Percentiles rank a stretch among this genome's conserved stretches.
Conservation (phyloP, 179 eudicot genomes). For the Gypsophila paniculata region DNA sequence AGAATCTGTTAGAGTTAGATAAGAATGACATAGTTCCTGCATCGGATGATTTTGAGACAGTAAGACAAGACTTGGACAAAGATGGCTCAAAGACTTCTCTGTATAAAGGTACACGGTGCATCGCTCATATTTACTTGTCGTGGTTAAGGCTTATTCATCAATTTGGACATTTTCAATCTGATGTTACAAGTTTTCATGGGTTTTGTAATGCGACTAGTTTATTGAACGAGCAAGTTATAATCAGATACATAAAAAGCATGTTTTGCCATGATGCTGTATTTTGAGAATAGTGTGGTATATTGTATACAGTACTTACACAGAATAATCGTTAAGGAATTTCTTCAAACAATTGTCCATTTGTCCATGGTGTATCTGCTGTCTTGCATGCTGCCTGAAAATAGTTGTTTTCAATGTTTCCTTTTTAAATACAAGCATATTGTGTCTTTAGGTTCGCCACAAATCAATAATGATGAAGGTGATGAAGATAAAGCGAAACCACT, state of each 20-base stretch:
- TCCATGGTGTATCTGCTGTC: constrained; percentile 3
- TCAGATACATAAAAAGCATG: neutral
- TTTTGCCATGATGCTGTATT: neutral
- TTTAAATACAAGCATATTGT: constrained; percentile 15
- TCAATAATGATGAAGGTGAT: constrained; percentile 33
- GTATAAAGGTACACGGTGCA: constrained; percentile 35
- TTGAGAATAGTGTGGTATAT: neutral
- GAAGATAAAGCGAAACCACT: constrained; percentile 31
- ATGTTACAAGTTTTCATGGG: neutral
- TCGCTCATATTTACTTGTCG: neutral
- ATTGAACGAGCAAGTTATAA: neutral
- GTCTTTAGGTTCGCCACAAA: constrained; percentile 35
- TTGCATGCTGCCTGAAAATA: neutral
- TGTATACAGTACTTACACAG: neutral
- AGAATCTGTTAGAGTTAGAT: constrained; percentile 61
- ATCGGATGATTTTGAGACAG: constrained; percentile 33
- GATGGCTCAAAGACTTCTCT: constrained; percentile 22
- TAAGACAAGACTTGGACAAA: constrained; percentile 28
- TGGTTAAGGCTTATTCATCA: constrained; percentile 1
- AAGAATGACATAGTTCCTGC: constrained; percentile 37
- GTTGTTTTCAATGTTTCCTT: neutral
- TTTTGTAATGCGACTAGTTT: neutral
- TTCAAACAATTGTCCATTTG: neutral
- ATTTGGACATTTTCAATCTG: neutral
- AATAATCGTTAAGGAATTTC: neutral